phyloP scores from a whole-genome alignment of 306 rosid species.

The Casuarina glauca region DNA sequence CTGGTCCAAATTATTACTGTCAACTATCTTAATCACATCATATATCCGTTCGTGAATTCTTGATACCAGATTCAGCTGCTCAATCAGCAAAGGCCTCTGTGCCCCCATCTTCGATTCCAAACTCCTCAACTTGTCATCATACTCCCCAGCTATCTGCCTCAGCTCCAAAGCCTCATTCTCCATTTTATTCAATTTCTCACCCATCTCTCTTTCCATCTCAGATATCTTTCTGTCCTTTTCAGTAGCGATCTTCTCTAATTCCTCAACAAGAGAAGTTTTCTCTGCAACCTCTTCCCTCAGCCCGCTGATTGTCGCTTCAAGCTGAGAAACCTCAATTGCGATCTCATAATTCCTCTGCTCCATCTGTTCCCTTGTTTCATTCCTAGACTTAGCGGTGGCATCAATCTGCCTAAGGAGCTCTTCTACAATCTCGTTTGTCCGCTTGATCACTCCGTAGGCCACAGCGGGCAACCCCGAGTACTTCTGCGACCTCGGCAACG shows the following conservation, averaged over 20 bases:
- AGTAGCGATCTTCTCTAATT: constrained; percentile 57
- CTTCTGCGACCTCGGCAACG: constrained; percentile 72
- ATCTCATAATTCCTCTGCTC: constrained; percentile 93
- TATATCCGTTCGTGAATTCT: constrained; percentile 76
- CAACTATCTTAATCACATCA: constrained; percentile 56
- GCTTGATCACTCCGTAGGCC: constrained; percentile 81
- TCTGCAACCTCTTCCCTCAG: constrained; percentile 80
- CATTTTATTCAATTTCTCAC: constrained; percentile 47
- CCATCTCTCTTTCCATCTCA: constrained; percentile 51
- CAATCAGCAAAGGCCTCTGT: constrained; percentile 70
- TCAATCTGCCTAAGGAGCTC: constrained; percentile 80
- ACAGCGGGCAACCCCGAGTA: constrained; percentile 79
- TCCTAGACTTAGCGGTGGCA: constrained; percentile 62
- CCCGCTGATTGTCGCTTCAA: constrained; percentile 77
- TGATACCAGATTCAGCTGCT: constrained; percentile 75
- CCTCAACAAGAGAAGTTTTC: constrained; percentile 51
- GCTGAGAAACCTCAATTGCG: constrained; percentile 96
- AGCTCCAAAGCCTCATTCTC: constrained; percentile 55
- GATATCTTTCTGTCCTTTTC: constrained; percentile 59
- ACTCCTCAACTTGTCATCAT: constrained; percentile 61
- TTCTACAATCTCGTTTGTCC: constrained; percentile 91
- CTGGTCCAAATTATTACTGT: constrained; percentile 53
- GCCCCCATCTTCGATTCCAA: constrained; percentile 55
- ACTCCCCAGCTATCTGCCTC: constrained; percentile 62
- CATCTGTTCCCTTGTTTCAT: constrained; percentile 89